phyloP scores from a whole-genome alignment of 163 green algal genomes.

The Prototheca cutis region DNA sequence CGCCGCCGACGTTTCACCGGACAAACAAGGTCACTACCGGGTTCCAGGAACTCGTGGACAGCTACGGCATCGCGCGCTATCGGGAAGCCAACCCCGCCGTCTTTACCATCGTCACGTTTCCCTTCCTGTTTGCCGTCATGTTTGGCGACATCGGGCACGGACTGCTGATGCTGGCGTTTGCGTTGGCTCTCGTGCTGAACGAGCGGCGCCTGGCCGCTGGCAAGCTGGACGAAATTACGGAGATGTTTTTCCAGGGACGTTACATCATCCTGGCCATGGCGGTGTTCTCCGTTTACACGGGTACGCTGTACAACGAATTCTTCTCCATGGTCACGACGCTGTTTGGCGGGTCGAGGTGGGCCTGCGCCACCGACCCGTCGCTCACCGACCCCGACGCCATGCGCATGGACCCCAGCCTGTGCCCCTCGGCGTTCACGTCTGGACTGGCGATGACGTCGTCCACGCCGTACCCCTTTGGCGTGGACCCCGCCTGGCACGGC shows the following conservation, averaged over 20 bases:
- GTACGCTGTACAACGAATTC: slow-evolving; percentile 97
- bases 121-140: slow-evolving; percentile 99
- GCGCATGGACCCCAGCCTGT: slow-evolving; percentile 28
- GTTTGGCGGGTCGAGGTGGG: slow-evolving; percentile 53
- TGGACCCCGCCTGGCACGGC: slow-evolving; percentile 93
- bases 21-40: slow-evolving; percentile 81
- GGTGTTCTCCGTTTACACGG: slow-evolving; percentile 92
- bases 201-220: slow-evolving; percentile 70
- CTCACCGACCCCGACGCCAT: slow-evolving; percentile 30
- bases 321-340: slow-evolving; percentile 91
- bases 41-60: slow-evolving; percentile 89
- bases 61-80: slow-evolving; percentile 84
- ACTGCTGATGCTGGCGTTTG: slow-evolving; percentile 79
- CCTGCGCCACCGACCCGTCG: slow-evolving; percentile 21
- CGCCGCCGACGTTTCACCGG: slow-evolving; percentile 86
- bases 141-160: slow-evolving; percentile 96
- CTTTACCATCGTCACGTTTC: slow-evolving; percentile 96
- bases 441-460: slow-evolving; percentile 7
- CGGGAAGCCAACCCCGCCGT: slow-evolving; percentile 83
- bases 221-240: slow-evolving; percentile 82
- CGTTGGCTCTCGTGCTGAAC: slow-evolving; percentile 66
- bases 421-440: slow-evolving; percentile 22
- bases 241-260: slow-evolving; percentile 84
- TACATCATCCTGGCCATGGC: slow-evolving; percentile 97
- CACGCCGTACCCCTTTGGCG: slow-evolving; percentile 72